phyloP scores from a whole-genome alignment of 176 grass and related monocot species.

The Oryza nivara region DNA sequence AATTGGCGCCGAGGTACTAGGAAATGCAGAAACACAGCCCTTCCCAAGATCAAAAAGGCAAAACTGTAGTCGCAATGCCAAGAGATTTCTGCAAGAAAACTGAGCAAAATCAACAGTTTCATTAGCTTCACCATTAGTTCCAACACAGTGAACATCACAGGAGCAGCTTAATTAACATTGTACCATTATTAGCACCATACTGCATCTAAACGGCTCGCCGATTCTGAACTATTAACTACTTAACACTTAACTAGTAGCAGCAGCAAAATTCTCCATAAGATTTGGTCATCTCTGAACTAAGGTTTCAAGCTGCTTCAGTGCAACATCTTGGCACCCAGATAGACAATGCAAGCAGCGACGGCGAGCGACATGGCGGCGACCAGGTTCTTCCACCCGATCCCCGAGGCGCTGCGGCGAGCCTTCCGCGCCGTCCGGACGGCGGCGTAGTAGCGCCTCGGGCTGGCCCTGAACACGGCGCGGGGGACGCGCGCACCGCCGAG shows the following conservation, averaged over 20 bases:
- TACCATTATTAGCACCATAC: too few relatives aligned
- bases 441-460: conserved; percentile 37
- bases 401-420: neutral
- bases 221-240: neutral
- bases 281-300: neutral
- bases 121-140: neutral
- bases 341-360: neutral
- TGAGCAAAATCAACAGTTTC: neutral
- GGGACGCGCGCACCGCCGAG: conserved; percentile 34
- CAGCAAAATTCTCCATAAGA: neutral
- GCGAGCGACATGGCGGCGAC: neutral
- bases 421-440: neutral
- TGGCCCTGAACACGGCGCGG: conserved; percentile 33
- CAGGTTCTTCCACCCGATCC: neutral
- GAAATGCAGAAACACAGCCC: too few relatives aligned
- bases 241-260: too few relatives aligned
- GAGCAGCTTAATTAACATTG: too few relatives aligned
- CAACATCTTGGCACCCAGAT: conserved; percentile 9
- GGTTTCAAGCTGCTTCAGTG: neutral
- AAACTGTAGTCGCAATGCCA: neutral
- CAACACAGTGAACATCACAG: too few relatives aligned
- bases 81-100: neutral
- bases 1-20: too few relatives aligned
- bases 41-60: too few relatives aligned
- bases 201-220: neutral